phyloP scores from a whole-genome alignment of 169 alveolate genomes.

The Cryptosporidium muris region DNA sequence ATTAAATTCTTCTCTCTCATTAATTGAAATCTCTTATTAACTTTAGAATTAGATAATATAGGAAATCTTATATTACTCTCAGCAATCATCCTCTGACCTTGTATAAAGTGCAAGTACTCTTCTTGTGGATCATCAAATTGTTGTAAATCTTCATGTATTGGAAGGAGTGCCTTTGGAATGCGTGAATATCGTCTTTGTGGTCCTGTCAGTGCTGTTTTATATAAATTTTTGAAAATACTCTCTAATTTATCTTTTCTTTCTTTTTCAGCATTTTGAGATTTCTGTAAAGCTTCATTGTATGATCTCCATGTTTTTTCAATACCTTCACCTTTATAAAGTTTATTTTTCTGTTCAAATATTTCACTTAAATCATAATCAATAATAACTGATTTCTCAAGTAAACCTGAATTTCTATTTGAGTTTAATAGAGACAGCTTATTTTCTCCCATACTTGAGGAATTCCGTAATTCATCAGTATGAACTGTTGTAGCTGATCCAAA shows the following conservation, averaged over 20 bases:
- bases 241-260: conserved; percentile 23
- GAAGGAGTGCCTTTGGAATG: conserved; percentile 39
- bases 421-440: not conserved
- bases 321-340: conserved; percentile 53
- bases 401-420: not conserved
- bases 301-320: conserved; percentile 47
- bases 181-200: conserved; percentile 47
- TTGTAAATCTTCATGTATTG: conserved; percentile 46
- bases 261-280: conserved; percentile 7
- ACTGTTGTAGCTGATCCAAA: too few species aligned
- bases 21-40: not conserved
- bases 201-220: conserved; percentile 17
- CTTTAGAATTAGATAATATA: conserved; percentile 1
- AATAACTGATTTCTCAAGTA: not conserved
- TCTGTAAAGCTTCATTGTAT: conserved; percentile 24
- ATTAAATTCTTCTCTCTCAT: not conserved
- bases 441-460: too few species aligned
- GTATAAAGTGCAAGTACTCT: conserved; percentile 34
- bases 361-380: conserved; percentile 55
- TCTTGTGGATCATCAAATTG: conserved; percentile 65
- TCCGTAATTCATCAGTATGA: too few species aligned
- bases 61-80: conserved; percentile 45
- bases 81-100: conserved; percentile 59
- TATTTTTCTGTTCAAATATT: conserved; percentile 15
- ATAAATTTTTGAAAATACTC: conserved; percentile 24